Base-by-base conservation (phyloP, 768 basidiomycete species). In the Chalciporus sphaerocephalus region DNA sequence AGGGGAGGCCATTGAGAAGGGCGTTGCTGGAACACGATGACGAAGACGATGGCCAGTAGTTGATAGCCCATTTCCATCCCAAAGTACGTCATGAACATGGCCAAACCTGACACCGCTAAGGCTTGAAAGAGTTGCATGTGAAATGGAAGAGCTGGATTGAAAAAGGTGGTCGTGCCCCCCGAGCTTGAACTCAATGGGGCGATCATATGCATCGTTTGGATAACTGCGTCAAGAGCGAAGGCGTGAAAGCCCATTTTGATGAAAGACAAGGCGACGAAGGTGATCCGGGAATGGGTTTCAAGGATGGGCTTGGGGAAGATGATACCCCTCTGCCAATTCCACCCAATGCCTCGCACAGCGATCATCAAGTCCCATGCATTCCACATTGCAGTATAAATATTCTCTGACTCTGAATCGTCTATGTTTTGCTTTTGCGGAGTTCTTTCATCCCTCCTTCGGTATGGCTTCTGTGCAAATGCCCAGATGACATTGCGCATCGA, bases 1-100 rank as follows among this genome's bases (percentile, higher is more conserved):
- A 79, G 44, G 1, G 81, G 83, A 0, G 83, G 85, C 79, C 83
- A 86, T 40, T 79, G 70, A 4, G 66, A 65, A 0, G 75, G 74
- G 24, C 61, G 54, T 50, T 83, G 79, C 4, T 58, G 55, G 21
- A 83, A 69, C 24, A 80, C 13, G 39, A 68, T 40, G 28, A 83
- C 57, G 15, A 68, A 71, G 32, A 78, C 40, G 40, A 84, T 44
- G 6, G 76, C 68, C 18, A 59, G 13, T 12, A 73, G 4, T 38
- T 73, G 56, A 49, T 82, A 75, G 8, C 53, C 54, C 17, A 60
- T 52, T 38, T 79, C 64, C 30, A 87, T 65, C 39, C 70, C 60
- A 40, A 65, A 54, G 56, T 79, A 78, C 36, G 80, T 55, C 42
- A 66, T 50, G 46, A 76, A 55, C 8, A 78, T 74, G 8, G 68